phyloP scores from a whole-genome alignment of 257 asterid genomes.

The Mentha longifolia region DNA sequence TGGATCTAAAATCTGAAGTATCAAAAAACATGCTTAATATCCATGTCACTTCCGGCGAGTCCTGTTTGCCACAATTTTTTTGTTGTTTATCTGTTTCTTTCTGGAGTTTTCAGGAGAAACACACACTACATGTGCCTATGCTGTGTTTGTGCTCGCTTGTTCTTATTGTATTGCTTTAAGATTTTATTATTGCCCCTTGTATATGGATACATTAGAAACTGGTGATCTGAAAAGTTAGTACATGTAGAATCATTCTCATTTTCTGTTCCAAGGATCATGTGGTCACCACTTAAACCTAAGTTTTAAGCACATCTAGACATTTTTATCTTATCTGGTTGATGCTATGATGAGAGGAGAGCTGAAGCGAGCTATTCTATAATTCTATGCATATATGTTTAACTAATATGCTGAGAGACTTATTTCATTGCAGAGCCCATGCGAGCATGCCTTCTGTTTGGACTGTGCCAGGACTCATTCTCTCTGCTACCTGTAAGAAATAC shows the following conservation, averaged over 20 bases:
- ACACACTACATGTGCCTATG: too few relatives aligned
- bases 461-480: slow-evolving; percentile 93
- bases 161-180: not conserved
- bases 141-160: not conserved
- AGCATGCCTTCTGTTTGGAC: slow-evolving; percentile 94
- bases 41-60: not conserved
- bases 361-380: not conserved
- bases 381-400: slow-evolving; percentile 14
- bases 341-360: not conserved
- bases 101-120: too few relatives aligned
- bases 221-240: not conserved
- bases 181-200: not conserved
- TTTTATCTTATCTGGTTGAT: slow-evolving; percentile 11
- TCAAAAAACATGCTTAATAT: too few relatives aligned
- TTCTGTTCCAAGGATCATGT: not conserved
- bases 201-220: slow-evolving; percentile 12
- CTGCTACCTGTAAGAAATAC: slow-evolving; percentile 84
- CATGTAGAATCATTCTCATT: not conserved
- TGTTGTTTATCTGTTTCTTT: not conserved
- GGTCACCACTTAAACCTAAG: not conserved
- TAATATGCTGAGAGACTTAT: slow-evolving; percentile 24
- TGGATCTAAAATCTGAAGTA: too few relatives aligned
- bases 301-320: not conserved
- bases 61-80: not conserved
- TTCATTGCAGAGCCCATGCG: slow-evolving; percentile 92